Conservation (phyloP, 805 yeast genomes). For the Yamadazyma paraphyllophila region DNA sequence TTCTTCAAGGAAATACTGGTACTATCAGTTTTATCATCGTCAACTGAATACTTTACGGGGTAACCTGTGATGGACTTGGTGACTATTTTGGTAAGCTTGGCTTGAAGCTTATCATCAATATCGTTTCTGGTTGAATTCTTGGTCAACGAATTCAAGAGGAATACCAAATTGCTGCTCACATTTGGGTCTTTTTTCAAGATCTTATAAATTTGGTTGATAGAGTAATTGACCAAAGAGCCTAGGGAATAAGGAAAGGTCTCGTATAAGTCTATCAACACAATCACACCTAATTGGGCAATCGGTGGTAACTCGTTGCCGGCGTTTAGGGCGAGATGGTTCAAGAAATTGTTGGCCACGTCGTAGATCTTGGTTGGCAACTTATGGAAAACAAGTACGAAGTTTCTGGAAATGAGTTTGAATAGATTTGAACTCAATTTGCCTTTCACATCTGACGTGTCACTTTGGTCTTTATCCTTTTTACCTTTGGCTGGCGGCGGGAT, state of each 20-base stretch:
- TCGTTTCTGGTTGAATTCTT: slow-evolving; percentile 37
- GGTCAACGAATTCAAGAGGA: slow-evolving; percentile 29
- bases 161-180: slow-evolving; percentile 26
- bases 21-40: slow-evolving; percentile 10
- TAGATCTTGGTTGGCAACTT: slow-evolving; percentile 33
- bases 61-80: slow-evolving; percentile 25
- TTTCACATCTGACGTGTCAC: not conserved
- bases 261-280: slow-evolving; percentile 37
- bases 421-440: slow-evolving; percentile 16
- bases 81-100: slow-evolving; percentile 32
- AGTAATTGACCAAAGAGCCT: slow-evolving; percentile 33
- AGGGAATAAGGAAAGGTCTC: slow-evolving; percentile 36
- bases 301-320: slow-evolving; percentile 16
- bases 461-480: slow-evolving; percentile 10
- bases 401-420: slow-evolving; percentile 28
- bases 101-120: slow-evolving; percentile 39
- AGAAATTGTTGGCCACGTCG: slow-evolving; percentile 36
- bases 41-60: slow-evolving; percentile 19
- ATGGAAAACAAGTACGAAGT: slow-evolving; percentile 24
- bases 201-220: slow-evolving; percentile 37
- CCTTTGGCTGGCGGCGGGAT: slow-evolving; percentile 9
- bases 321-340: slow-evolving; percentile 23
- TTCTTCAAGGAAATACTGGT: slow-evolving; percentile 27
- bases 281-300: slow-evolving; percentile 23
- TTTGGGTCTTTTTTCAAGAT: slow-evolving; percentile 34